Conservation (phyloP, 2,329 filamentous ascomycete species). For the Cercospora zeae-maydis region DNA sequence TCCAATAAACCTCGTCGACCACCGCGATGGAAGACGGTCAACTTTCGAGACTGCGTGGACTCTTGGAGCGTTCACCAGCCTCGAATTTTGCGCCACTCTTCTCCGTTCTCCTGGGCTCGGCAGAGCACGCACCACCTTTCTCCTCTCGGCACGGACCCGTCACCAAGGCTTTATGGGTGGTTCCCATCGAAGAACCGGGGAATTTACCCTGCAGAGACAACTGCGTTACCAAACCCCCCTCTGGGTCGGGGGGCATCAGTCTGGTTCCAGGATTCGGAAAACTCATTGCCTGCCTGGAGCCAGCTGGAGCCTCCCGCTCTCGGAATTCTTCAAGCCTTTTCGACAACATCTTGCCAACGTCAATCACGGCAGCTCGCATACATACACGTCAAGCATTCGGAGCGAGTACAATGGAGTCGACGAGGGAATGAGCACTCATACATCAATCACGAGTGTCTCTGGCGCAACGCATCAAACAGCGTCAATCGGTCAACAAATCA, state of each 20-base stretch:
- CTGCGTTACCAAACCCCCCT: neutral
- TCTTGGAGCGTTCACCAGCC: neutral
- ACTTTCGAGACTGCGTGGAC: neutral
- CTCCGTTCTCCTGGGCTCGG: neutral
- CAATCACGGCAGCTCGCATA: neutral
- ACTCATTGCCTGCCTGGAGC: neutral
- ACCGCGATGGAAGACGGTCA: neutral
- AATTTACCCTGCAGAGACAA: neutral
- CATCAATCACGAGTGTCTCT: neutral
- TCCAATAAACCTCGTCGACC: neutral
- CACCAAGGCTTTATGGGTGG: neutral
- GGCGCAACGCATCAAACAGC: neutral
- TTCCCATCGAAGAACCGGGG: neutral
- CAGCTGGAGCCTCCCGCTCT: neutral
- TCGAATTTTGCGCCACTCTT: neutral
- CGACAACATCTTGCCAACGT: neutral
- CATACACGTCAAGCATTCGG: neutral
- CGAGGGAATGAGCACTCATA: neutral
- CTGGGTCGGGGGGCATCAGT: neutral
- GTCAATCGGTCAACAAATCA: too few relatives aligned
- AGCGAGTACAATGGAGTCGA: neutral
- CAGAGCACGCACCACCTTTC: neutral
- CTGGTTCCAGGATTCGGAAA: neutral
- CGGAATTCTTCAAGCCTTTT: slow-evolving; percentile 3
- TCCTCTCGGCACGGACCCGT: neutral